These are phyloP conservation scores for Saraca asoca DNA, from an alignment of 331 rosid genomes.

Conservation along the genomic window DNA sequence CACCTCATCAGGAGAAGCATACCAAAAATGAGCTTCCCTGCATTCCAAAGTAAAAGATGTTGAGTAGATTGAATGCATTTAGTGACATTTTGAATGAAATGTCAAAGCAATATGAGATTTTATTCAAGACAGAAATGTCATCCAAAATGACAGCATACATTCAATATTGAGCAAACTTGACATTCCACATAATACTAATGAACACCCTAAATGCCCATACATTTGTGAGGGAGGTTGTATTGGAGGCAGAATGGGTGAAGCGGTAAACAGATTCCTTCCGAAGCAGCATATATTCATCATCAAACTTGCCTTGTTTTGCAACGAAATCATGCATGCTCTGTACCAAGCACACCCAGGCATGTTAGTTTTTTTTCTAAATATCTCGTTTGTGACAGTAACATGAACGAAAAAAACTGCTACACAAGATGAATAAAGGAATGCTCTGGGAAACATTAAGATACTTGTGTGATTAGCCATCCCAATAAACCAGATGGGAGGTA, in stretches of 20 bases:
- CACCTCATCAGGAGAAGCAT: conserved; percentile 71
- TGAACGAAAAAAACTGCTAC: no score
- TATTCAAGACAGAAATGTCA: neutral
- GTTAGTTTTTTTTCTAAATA: no score
- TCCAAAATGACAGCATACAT: conserved; percentile 10
- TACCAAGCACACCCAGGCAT: neutral
- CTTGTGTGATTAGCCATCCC: no score
- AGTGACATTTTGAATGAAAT: conserved; percentile 11
- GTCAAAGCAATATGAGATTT: conserved; percentile 12
- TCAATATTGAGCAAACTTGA: conserved; percentile 5
- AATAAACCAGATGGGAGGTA: no score
- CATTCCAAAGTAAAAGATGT: conserved; percentile 30
- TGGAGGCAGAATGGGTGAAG: conserved; percentile 51
- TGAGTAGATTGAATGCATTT: neutral
- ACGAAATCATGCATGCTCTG: conserved; percentile 36
- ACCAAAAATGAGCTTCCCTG: conserved; percentile 90
- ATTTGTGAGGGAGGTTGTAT: conserved; percentile 63
- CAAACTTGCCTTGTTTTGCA: conserved; percentile 30
- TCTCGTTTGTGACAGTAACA: no score
- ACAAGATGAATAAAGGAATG: no score
- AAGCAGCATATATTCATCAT: conserved; percentile 56
- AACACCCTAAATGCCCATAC: conserved; percentile 40
- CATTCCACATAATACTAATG: conserved; percentile 4
- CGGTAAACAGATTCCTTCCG: conserved; percentile 52
- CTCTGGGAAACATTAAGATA: no score